These are phyloP conservation scores for Xylogone sp. DNA, from an alignment of 2,329 filamentous ascomycete genomes.

Conservation along the genomic window DNA sequence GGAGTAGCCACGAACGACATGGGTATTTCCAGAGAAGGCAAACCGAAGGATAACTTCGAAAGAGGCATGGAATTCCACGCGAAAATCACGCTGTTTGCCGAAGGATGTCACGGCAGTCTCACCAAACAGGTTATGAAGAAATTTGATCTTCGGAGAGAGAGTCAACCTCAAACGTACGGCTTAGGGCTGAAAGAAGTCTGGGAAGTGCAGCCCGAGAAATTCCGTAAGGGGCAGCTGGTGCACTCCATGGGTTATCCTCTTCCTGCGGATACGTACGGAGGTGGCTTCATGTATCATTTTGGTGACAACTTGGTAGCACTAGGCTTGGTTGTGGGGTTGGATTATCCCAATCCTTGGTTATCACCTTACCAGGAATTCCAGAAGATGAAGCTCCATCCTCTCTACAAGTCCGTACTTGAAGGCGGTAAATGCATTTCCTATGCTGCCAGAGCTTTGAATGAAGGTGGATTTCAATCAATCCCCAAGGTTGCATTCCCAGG, in stretches of 20 bases:
- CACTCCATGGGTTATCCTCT: slow-evolving; percentile 94
- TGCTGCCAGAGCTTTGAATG: slow-evolving; percentile 83
- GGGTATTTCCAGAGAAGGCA: slow-evolving; percentile 76
- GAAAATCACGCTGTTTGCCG: slow-evolving; percentile 82
- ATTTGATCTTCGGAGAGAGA: slow-evolving; percentile 83
- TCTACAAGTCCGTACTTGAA: slow-evolving; percentile 82
- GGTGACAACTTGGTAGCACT: slow-evolving; percentile 94
- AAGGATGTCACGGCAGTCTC: slow-evolving; percentile 93
- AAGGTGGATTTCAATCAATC: slow-evolving; percentile 96
- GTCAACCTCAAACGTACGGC: slow-evolving; percentile 92
- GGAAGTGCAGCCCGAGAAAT: slow-evolving; percentile 93
- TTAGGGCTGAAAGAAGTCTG: slow-evolving; percentile 95
- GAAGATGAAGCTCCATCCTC: slow-evolving; percentile 96
- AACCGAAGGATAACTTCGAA: slow-evolving; percentile 87
- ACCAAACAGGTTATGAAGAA: slow-evolving; percentile 95
- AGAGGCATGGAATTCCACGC: slow-evolving; percentile 98
- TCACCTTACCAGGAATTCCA: slow-evolving; percentile 96
- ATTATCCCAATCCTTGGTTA: slow-evolving; percentile 95
- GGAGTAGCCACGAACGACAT: slow-evolving; percentile 96
- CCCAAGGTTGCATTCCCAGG: slow-evolving; percentile 96
- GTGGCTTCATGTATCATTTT: slow-evolving; percentile 99
- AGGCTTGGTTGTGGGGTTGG: slow-evolving; percentile 86
- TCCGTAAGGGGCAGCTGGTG: slow-evolving; percentile 76
- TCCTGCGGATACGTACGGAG: slow-evolving; percentile 85
- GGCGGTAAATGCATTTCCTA: slow-evolving; percentile 98